phyloP scores from a whole-genome alignment of 2,329 filamentous ascomycete species.

The Verticillium zaregamsianum region DNA sequence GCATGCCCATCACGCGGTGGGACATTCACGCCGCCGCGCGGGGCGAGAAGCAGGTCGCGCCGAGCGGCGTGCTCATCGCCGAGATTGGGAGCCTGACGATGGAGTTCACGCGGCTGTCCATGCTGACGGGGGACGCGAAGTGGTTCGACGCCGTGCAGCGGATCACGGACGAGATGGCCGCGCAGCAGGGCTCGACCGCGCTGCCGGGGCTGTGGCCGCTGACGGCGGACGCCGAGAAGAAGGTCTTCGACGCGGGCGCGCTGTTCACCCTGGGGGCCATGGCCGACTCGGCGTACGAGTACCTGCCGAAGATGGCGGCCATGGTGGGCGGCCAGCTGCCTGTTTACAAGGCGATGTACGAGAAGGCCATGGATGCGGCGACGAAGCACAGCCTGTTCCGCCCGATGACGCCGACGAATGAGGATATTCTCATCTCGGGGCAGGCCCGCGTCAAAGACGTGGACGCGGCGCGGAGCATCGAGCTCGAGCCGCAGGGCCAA shows the following conservation, averaged over 20 bases:
- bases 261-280: conserved; percentile 50
- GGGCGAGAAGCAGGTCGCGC: conserved; percentile 14
- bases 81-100: conserved; percentile 64
- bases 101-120: conserved; percentile 69
- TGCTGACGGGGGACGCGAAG: conserved; percentile 65
- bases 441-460: conserved; percentile 18
- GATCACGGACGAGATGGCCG: conserved; percentile 66
- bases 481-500: conserved; percentile 39
- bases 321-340: conserved; percentile 60
- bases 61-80: conserved; percentile 40
- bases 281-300: conserved; percentile 56
- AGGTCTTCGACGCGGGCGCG: conserved; percentile 30
- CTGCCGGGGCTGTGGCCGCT: conserved; percentile 75
- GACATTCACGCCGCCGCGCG: conserved; percentile 18
- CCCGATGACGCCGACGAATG: conserved; percentile 57
- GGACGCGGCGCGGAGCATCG: conserved; percentile 12
- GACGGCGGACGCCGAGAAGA: conserved; percentile 54
- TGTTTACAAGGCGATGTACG: conserved; percentile 62
- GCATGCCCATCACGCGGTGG: conserved; percentile 33
- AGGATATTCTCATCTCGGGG: conserved; percentile 61
- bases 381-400: conserved; percentile 64
- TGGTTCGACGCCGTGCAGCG: conserved; percentile 74
- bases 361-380: conserved; percentile 53
- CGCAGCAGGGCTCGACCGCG: conserved; percentile 63
- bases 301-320: conserved; percentile 58